Conservation (phyloP, 768 basidiomycete genomes). For the Mycena kentingensis region DNA sequence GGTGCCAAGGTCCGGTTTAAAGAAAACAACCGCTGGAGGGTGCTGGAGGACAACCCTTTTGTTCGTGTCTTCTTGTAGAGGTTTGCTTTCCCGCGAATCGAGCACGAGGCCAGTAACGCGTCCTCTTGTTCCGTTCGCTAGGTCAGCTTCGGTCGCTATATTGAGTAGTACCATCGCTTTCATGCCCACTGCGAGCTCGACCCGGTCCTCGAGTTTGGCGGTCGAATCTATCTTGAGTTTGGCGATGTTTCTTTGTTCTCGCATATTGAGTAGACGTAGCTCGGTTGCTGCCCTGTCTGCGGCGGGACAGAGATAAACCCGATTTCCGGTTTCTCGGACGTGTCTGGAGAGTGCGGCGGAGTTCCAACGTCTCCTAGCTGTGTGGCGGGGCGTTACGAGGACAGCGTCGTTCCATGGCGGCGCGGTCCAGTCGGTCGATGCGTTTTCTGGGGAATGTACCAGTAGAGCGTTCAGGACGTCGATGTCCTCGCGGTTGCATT, state of each 20-base stretch:
- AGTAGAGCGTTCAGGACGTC: slow-evolving; percentile 26
- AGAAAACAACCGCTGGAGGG: slow-evolving; percentile 29
- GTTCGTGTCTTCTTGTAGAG: not conserved
- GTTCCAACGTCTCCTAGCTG: not conserved
- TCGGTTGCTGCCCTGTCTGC: not conserved
- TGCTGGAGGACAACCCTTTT: slow-evolving; percentile 13
- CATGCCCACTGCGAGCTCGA: slow-evolving; percentile 34
- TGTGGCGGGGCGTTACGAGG: slow-evolving; percentile 1
- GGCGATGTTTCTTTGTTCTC: not conserved
- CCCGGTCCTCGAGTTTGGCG: slow-evolving; percentile 13
- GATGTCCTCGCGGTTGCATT: slow-evolving; percentile 31
- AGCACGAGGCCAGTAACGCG: not conserved
- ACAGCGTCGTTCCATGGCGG: slow-evolving; percentile 1
- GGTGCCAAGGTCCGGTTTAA: slow-evolving; percentile 29
- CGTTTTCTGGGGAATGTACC: not conserved
- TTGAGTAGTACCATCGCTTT: slow-evolving; percentile 33
- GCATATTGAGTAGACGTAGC: slow-evolving; percentile 5
- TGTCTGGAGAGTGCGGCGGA: not conserved
- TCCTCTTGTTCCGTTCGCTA: slow-evolving; percentile 13
- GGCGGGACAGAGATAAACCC: not conserved
- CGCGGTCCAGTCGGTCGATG: not conserved
- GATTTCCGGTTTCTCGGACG: not conserved
- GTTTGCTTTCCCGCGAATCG: not conserved
- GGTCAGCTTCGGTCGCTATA: slow-evolving; percentile 11
- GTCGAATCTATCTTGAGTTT: not conserved